Conservation (phyloP, 2,329 filamentous ascomycete species). For the Fusarium sp. region DNA sequence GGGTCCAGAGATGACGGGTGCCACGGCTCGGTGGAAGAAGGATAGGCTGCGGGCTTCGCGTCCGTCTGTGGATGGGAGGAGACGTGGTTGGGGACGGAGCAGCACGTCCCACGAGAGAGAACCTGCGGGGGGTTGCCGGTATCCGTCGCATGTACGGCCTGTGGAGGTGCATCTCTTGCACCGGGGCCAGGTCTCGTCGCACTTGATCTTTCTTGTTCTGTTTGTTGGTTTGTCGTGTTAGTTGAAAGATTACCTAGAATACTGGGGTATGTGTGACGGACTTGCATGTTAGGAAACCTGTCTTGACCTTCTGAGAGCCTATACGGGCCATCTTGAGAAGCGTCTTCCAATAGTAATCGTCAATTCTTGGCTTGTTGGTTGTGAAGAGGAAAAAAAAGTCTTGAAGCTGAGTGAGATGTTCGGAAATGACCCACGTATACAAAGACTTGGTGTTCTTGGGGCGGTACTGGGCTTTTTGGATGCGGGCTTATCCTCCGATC, state of each 20-base stretch:
- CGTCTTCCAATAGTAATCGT: background rate
- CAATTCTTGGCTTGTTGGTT: background rate
- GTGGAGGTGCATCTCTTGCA: conserved; percentile 65
- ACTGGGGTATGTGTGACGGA: conserved; percentile 46
- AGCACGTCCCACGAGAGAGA: conserved; percentile 53
- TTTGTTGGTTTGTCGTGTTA: background rate
- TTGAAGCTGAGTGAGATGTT: conserved; percentile 9
- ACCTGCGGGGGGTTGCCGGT: conserved; percentile 51
- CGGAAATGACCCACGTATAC: background rate
- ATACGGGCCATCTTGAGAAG: conserved; percentile 36
- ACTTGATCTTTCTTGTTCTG: conserved; percentile 68
- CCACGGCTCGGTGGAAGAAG: conserved; percentile 54
- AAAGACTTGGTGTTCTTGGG: conserved; percentile 8
- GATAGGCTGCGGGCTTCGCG: conserved; percentile 50
- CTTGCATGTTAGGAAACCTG: conserved; percentile 68
- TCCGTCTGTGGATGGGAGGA: conserved; percentile 39
- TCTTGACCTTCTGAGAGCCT: conserved; percentile 54
- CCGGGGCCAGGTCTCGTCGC: conserved; percentile 65
- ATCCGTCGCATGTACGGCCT: conserved; percentile 67
- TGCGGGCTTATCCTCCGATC: background rate
- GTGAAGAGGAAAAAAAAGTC: background rate
- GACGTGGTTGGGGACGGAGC: conserved; percentile 41
- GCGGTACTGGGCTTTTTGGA: background rate
- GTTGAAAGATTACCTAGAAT: background rate
- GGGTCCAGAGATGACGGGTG: conserved; percentile 51